Conservation (phyloP, 2,329 filamentous ascomycete species). For the Purpureocillium lavendulum region DNA sequence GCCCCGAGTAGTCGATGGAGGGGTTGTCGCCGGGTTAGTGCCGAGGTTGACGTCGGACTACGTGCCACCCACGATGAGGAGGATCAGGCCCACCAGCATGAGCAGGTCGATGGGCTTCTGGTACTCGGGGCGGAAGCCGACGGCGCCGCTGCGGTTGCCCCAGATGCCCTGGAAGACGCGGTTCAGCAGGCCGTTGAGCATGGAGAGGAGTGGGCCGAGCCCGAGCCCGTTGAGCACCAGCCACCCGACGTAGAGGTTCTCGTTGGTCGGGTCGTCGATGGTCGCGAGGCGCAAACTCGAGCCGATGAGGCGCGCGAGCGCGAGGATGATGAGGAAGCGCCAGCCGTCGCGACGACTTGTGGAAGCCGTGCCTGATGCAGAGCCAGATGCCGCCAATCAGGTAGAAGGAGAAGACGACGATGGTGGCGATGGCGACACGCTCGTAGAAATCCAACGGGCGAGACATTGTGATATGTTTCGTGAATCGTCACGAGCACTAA, state of each 20-base stretch:
- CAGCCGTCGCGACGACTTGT: slow-evolving; percentile 54
- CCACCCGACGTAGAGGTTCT: slow-evolving; percentile 23
- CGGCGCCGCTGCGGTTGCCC: slow-evolving; percentile 22
- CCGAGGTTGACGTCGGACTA: slow-evolving; percentile 11
- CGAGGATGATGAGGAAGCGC: slow-evolving; percentile 50
- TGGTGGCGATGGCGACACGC: slow-evolving; percentile 21
- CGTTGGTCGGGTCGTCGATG: slow-evolving; percentile 42
- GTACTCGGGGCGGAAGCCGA: slow-evolving; percentile 17
- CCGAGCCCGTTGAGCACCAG: slow-evolving; percentile 21
- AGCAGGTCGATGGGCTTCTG: slow-evolving; percentile 30
- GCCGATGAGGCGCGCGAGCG: slow-evolving; percentile 48
- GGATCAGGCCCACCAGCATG: slow-evolving; percentile 28
- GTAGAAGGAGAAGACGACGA: slow-evolving; percentile 19
- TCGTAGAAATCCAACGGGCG: slow-evolving; percentile 19
- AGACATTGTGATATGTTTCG: slow-evolving; percentile 9
- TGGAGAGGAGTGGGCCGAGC: slow-evolving; percentile 38
- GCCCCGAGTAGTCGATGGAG: slow-evolving; percentile 16
- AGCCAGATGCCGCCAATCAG: slow-evolving; percentile 24
- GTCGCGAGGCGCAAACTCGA: slow-evolving; percentile 34
- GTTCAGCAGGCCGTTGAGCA: slow-evolving; percentile 22
- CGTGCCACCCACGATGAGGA: slow-evolving; percentile 23
- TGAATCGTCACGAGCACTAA: no score
- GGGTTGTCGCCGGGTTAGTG: slow-evolving; percentile 11
- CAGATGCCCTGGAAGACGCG: slow-evolving; percentile 37
- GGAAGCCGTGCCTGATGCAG: slow-evolving; percentile 40